Base-by-base conservation (phyloP, 495 filamentous ascomycete species). In the Podospora pseudocomata region DNA sequence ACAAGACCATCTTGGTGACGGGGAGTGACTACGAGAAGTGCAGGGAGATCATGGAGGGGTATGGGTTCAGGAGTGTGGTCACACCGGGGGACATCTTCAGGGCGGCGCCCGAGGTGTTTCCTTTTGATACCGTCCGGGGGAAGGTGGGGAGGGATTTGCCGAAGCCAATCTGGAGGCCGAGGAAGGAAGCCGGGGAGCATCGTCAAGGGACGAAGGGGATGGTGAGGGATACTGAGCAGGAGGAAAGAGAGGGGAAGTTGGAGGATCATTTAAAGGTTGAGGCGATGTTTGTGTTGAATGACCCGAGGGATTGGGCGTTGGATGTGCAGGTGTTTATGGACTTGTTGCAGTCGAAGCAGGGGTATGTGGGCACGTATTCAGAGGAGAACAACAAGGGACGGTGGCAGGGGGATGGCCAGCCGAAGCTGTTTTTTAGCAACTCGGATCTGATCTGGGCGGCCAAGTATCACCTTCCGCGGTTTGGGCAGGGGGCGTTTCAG, bases 261-360 rank as follows among this genome's bases (percentile, higher is more conserved):
- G 16, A 39, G 5, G 44, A 69, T 49, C 80, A 84, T 39, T 80
- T 93, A 54, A 90, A 91, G 69, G 87, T 97, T 71, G 89, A 92
- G 74, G 92, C 93, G 19, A 86, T 99, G 60, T 88, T 97, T 74
- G 88, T 97, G 39, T 96, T 90, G 81, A 92, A 94, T 77, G 92
- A 96, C 78, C 92, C 95, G 13, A 86, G 95, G 28, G 94, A 97
- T 82, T 97, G 94, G 94, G 93, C 87, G 7, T 83, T 95, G n/a
- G 92, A 96, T 77, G 86, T 86, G 5, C 91, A 94, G 72, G 71
- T 99, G 67, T 87, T 97, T 57, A 70, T 88, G 65, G 95, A 99
- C 77, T 74, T 96, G 6, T 84, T 97, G 3, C 82, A 95, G 54
- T 96, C 93, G 3, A 82, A 84, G 5, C 68, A 80, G 18, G 95